Evolutionary conservation across 306 rosid species (phyloP), one percentile per base, ranked within the genome.

Genomic region (Cajanus cajan): DNA sequence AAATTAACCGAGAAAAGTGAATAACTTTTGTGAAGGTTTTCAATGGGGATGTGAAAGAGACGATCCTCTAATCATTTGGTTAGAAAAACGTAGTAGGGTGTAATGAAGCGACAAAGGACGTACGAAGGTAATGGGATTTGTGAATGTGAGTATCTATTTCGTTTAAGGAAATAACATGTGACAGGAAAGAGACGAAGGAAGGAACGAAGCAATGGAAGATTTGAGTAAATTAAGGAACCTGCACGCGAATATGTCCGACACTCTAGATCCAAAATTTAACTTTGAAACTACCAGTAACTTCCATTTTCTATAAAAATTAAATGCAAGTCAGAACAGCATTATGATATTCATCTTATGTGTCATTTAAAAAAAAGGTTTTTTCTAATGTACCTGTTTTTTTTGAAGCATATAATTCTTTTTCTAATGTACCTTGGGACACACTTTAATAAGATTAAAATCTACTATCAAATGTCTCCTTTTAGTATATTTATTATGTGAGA

Each of bases 221-320:
- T 8, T 66, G 78, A 74, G 72, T 8, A 69, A 78, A 73, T 43
- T 54, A 15, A 18, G 88, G 73, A 44, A 15, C 21, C 44, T 19
- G 28, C 6, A 12, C 2, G 79, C 7, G 76, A 78, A 68, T 22
- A 51, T 52, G 80, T 83, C 83, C 62, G 7, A 70, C 3, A 18
- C 15, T 14, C 61, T 0, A 52, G 5, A 1, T 62, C n/a, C 25
- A 11, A 70, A 34, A 16, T 14, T 33, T n/a, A 48, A 21, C 16
- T 28, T 28, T 28, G 31, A 28, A 28, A 28, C n/a, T n/a, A 52
- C 11, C 28, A 14, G 31, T 54, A 54, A 21, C 33, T 54, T 19
- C 28, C 2, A 54, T 47, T 47, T 47, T 1, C 44, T 8, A 43
- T n/a, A n/a, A n/a, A 28, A 28, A 28, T 3, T 28, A 28, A 1